Conservation (phyloP, 1,139 yeast genomes). For the Geotrichum phurueaensis region DNA sequence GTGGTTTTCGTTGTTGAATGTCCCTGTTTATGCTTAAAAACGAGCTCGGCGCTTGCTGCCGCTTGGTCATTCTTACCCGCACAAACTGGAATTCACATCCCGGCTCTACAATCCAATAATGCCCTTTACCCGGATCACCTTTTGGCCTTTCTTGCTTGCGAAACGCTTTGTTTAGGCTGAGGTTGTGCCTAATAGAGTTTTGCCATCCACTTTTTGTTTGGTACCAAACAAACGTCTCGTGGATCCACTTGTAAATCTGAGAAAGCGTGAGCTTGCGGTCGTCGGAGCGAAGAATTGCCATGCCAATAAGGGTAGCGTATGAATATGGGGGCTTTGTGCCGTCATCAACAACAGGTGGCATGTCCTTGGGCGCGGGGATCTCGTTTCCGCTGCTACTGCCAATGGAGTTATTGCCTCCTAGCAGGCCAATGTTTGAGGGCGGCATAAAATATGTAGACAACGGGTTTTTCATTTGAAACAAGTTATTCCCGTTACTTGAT, state of each 20-base stretch:
- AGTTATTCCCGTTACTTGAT: neutral
- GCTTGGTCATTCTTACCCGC: conserved; percentile 36
- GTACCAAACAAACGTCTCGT: conserved; percentile 77
- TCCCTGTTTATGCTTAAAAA: neutral
- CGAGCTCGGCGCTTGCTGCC: neutral
- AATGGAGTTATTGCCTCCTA: conserved; percentile 3
- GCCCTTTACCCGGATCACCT: conserved; percentile 83
- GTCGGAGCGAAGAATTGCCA: conserved; percentile 80
- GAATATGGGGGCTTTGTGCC: conserved; percentile 83
- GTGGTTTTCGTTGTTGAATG: neutral
- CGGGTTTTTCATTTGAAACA: neutral
- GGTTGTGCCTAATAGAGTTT: conserved; percentile 79
- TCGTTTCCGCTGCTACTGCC: conserved; percentile 12
- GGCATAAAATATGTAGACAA: neutral
- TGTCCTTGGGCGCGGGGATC: conserved; percentile 37
- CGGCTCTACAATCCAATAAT: conserved; percentile 84
- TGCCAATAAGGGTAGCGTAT: conserved; percentile 88
- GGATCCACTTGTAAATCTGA: conserved; percentile 89
- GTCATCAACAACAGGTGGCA: conserved; percentile 43
- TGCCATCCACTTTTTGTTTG: conserved; percentile 95
- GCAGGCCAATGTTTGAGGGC: neutral
- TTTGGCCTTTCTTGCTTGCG: conserved; percentile 88
- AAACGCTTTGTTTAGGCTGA: conserved; percentile 79
- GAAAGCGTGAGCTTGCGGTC: conserved; percentile 75
- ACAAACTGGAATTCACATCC: conserved; percentile 81